Percentiles rank a stretch among this genome's conserved stretches.
Evolutionary conservation across 2,329 filamentous ascomycete genomes (phyloP).

Genomic region (Mycosphaerelloides madeirae): DNA sequence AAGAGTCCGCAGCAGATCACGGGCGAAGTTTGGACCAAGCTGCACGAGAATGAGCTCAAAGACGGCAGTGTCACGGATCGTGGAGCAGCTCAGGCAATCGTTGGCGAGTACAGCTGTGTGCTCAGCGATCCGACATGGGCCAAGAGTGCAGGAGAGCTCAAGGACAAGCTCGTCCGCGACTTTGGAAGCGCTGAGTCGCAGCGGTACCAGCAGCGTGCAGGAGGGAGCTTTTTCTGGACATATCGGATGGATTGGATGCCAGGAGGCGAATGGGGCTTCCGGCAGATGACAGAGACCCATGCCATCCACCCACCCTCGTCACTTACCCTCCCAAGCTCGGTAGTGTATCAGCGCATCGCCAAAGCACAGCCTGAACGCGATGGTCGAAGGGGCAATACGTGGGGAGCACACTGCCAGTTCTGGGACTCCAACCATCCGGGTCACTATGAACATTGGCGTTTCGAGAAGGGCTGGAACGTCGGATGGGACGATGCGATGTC

Average conservation of each 20-base stretch:
- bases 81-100: slow-evolving; percentile 49
- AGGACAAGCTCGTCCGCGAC: slow-evolving; percentile 38
- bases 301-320: slow-evolving; percentile 40
- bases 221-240: slow-evolving; percentile 57
- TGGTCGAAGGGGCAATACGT: slow-evolving; percentile 34
- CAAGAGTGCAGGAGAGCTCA: slow-evolving; percentile 32
- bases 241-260: slow-evolving; percentile 59
- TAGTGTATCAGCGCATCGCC: slow-evolving; percentile 36
- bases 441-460: slow-evolving; percentile 50
- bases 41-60: slow-evolving; percentile 44
- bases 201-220: slow-evolving; percentile 47
- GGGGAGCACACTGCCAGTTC: slow-evolving; percentile 45
- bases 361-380: slow-evolving; percentile 39
- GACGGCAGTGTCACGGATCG: slow-evolving; percentile 46
- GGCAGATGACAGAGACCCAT: slow-evolving; percentile 45
- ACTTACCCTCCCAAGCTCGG: slow-evolving; percentile 34
- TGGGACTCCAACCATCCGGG: slow-evolving; percentile 47
- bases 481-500: slow-evolving; percentile 52
- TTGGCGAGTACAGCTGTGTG: slow-evolving; percentile 58
- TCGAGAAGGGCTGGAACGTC: slow-evolving; percentile 51
- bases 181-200: slow-evolving; percentile 49
- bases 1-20: slow-evolving; percentile 52
- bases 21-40: slow-evolving; percentile 39
- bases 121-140: slow-evolving; percentile 49
- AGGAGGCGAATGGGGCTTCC: slow-evolving; percentile 59